Base-by-base conservation (phyloP, 306 rosid genomes). In the Ammopiptanthus mongolicus region DNA sequence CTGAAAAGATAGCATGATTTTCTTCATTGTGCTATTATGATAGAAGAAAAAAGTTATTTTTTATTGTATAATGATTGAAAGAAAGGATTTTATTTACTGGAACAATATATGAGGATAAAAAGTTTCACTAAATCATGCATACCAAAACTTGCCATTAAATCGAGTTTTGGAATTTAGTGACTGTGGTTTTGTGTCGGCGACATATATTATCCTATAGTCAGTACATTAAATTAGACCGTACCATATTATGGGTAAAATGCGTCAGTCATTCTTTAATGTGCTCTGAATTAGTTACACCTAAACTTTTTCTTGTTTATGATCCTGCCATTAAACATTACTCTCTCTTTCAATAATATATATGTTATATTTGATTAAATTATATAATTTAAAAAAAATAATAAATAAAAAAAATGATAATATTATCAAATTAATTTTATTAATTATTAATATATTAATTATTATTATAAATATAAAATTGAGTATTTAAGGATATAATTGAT, bases 191-290 rank as follows among this genome's bases (percentile, higher is more conserved):
- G 68, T 77, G 75, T 67, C 75, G 75, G 81, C 52, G 46, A 25
- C 28, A 25, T 25, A 25, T 25, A 25, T 25, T 25, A 25, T 3
- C 28, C 3, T 25, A 25, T 25, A 25, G 28, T 25, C 28, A 25
- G 28, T 25, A 36, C 57, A 44, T 3, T 8, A 18, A 17, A 17
- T 19, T n/a, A 13, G 28, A 39, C 48, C 48, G 7, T 23, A 28
- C 47, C 55, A 23, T 39, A 60, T 48, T 60, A 11, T 50, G 23
- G 21, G 61, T 7, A 17, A 18, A 75, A 21, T 23, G 25, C 39
- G 14, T 29, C 50, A 44, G 50, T 21, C 79, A 33, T 73, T 65
- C 58, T 80, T 80, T 74, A 71, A 62, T 79, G 65, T 42, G 14
- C 41, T 5, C 13, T 71, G 29, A 37, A 39, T 52, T 64, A 42